These are phyloP conservation scores for Comarum palustre DNA, from an alignment of 306 rosid species.

Conservation along the genomic window DNA sequence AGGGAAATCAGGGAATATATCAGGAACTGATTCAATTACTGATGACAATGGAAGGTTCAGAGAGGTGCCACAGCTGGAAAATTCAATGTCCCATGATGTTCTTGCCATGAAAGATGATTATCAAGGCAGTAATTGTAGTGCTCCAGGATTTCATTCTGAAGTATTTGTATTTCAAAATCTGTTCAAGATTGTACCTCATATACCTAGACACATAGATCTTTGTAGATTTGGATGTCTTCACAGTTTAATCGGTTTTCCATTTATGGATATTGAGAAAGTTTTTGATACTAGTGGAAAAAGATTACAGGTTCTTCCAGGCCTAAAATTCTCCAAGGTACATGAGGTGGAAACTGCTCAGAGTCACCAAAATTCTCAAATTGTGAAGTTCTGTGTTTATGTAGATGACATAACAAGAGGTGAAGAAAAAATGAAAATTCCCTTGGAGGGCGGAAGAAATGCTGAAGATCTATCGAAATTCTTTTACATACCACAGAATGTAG, in stretches of 20 bases:
- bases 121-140: not conserved
- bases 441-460: not conserved
- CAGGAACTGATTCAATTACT: not conserved
- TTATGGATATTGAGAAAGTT: not conserved
- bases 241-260: not conserved
- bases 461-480: slow-evolving; percentile 1
- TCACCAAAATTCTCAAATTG: not conserved
- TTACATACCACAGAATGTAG: slow-evolving; percentile 6
- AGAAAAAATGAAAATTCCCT: slow-evolving; percentile 8
- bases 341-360: not conserved
- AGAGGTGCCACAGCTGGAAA: not conserved
- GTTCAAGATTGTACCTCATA: slow-evolving; percentile 6
- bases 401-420: slow-evolving; percentile 26
- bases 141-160: not conserved
- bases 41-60: not conserved
- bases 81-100: not conserved
- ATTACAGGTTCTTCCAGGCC: not conserved
- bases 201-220: slow-evolving; percentile 7
- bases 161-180: slow-evolving; percentile 20
- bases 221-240: slow-evolving; percentile 12
- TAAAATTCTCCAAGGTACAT: not conserved
- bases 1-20: no score
- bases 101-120: slow-evolving; percentile 1
- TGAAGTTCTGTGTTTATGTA: not conserved
- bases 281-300: not conserved